phyloP scores from a whole-genome alignment of 345 rosid species.

The Xanthoceras sorbifolium region DNA sequence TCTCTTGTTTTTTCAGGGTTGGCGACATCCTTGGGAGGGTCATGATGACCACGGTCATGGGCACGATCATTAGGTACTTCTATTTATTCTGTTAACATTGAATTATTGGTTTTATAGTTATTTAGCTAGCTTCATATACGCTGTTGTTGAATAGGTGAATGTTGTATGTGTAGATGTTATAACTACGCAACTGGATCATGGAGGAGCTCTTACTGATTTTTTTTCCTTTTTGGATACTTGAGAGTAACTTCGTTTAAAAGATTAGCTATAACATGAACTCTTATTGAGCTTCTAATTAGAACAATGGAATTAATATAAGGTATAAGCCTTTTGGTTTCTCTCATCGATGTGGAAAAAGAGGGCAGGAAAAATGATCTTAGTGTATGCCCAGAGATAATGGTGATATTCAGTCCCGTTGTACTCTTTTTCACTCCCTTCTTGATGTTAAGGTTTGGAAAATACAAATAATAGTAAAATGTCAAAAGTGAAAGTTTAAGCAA shows the following conservation, averaged over 20 bases:
- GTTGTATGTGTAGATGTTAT: background rate
- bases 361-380: background rate
- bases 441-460: background rate
- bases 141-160: background rate
- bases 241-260: background rate
- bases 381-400: background rate
- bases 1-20: slow-evolving; percentile 53
- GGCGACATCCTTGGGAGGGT: slow-evolving; percentile 99
- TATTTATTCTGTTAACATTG: background rate
- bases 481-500: background rate
- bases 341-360: background rate
- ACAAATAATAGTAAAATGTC: background rate
- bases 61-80: slow-evolving; percentile 62
- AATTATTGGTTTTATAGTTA: background rate
- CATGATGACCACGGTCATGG: slow-evolving; percentile 86
- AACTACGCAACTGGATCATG: background rate
- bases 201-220: background rate
- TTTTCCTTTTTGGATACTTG: background rate
- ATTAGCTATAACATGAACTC: background rate
- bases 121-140: background rate
- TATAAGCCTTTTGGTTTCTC: background rate
- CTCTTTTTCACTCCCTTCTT: background rate
- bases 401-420: background rate
- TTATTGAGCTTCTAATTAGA: background rate
- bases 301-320: background rate